These are phyloP conservation scores for Phytophthora pinifolia DNA, from an alignment of 352 stramenopile species.

Conservation along the genomic window DNA sequence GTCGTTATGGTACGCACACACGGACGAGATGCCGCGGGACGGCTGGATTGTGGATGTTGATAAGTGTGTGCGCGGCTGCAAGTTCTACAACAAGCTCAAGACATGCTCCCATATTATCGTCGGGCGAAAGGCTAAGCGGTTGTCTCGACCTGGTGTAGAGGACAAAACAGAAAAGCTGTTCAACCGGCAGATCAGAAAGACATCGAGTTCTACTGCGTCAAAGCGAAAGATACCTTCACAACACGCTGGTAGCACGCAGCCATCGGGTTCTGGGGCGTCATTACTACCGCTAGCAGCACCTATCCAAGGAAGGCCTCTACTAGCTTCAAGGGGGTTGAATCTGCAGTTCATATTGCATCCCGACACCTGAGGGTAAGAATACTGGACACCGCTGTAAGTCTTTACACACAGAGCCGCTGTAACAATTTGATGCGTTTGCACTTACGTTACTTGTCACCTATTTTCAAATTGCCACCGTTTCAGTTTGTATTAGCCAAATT, in stretches of 20 bases:
- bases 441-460: no score
- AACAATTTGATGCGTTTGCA: background rate
- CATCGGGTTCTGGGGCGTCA: no score
- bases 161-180: slow-evolving; percentile 1
- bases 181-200: background rate
- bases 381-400: no score
- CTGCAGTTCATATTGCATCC: background rate
- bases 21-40: background rate
- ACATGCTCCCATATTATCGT: slow-evolving; percentile 10
- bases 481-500: background rate
- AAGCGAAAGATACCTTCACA: no score
- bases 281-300: no score
- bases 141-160: background rate
- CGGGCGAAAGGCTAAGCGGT: background rate
- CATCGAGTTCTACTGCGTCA: no score
- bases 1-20: slow-evolving; percentile 10
- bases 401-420: no score
- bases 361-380: no score
- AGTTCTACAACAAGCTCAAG: slow-evolving; percentile 8
- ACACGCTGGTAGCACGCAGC: no score
- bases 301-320: no score
- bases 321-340: no score
- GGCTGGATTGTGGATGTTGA: slow-evolving; percentile 5
- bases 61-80: slow-evolving; percentile 1
- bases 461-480: background rate